phyloP scores from a whole-genome alignment of 2,329 filamentous ascomycete species.

The Chrysosporium queenslandicum region DNA sequence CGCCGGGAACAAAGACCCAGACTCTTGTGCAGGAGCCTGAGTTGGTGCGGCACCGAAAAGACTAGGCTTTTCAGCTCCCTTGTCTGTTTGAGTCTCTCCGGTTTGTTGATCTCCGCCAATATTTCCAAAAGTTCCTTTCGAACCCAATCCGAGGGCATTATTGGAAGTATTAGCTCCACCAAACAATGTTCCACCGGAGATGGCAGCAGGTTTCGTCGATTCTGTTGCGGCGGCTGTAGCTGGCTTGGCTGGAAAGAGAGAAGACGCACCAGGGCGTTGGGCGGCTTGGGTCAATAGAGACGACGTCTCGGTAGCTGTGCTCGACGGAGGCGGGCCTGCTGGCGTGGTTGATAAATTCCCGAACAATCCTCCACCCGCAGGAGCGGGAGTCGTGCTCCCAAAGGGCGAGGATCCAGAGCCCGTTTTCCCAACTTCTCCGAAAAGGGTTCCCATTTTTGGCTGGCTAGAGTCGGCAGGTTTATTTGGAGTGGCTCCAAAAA shows the following conservation, averaged over 20 bases:
- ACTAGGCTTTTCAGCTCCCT: slow-evolving; percentile 10
- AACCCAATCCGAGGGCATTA: not conserved
- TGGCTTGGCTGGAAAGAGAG: slow-evolving; percentile 1
- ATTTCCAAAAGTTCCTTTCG: slow-evolving; percentile 8
- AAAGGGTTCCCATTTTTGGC: slow-evolving; percentile 25
- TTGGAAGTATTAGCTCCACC: slow-evolving; percentile 3
- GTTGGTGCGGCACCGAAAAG: slow-evolving; percentile 17
- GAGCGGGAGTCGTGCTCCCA: slow-evolving; percentile 31
- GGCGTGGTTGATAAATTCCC: slow-evolving; percentile 41
- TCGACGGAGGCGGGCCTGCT: slow-evolving; percentile 38
- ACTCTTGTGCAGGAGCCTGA: slow-evolving; percentile 14
- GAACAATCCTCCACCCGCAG: slow-evolving; percentile 30
- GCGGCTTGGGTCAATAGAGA: slow-evolving; percentile 15
- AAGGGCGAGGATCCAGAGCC: slow-evolving; percentile 23
- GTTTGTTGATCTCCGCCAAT: slow-evolving; percentile 6
- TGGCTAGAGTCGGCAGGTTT: slow-evolving; percentile 31
- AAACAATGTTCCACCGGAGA: slow-evolving; percentile 22
- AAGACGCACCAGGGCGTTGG: not conserved
- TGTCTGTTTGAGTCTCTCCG: not conserved
- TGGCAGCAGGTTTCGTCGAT: slow-evolving; percentile 25
- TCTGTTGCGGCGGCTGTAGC: slow-evolving; percentile 21
- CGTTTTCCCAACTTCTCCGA: slow-evolving; percentile 24
- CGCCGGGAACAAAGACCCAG: slow-evolving; percentile 14
- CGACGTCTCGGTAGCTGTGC: slow-evolving; percentile 23
- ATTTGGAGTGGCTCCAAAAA: slow-evolving; percentile 31